Evolutionary conservation across 2,329 filamentous ascomycete genomes (phyloP).

Genomic region (Albifimbria verrucaria): DNA sequence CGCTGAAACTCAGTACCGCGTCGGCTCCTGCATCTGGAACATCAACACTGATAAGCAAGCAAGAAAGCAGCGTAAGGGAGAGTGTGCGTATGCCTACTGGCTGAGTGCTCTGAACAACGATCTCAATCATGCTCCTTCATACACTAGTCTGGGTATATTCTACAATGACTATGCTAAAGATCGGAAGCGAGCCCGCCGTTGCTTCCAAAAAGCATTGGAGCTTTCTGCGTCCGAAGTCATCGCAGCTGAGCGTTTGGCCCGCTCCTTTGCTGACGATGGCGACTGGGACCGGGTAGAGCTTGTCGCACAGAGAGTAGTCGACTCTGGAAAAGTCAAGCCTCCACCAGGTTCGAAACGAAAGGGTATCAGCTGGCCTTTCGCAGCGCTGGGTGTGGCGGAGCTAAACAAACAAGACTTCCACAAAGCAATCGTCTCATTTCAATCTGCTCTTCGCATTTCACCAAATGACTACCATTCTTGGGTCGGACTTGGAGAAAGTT

Average conservation of each 20-base stretch:
- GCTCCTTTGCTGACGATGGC: constrained; percentile 79
- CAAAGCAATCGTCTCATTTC: constrained; percentile 87
- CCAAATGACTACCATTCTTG: constrained; percentile 92
- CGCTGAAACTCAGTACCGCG: constrained; percentile 80
- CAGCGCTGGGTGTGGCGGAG: constrained; percentile 88
- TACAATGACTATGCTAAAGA: constrained; percentile 91
- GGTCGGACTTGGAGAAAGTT: constrained; percentile 95
- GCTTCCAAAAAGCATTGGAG: constrained; percentile 95
- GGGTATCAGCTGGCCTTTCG: constrained; percentile 93
- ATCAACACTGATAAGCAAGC: constrained; percentile 69
- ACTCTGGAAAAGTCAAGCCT: constrained; percentile 89
- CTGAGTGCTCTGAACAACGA: constrained; percentile 81
- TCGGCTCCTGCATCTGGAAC: constrained; percentile 86
- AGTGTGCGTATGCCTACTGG: constrained; percentile 73
- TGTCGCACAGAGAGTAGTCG: constrained; percentile 83
- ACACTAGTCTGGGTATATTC: constrained; percentile 85
- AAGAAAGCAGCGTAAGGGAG: constrained; percentile 72
- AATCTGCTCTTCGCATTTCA: constrained; percentile 78
- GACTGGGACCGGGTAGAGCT: constrained; percentile 98
- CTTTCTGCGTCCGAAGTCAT: constrained; percentile 81
- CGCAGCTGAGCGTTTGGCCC: constrained; percentile 82
- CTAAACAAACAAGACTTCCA: constrained; percentile 90
- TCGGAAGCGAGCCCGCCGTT: constrained; percentile 80
- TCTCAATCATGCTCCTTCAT: constrained; percentile 83
- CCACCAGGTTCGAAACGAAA: constrained; percentile 90